These are phyloP conservation scores for Anthoceros angustus DNA, from an alignment of 225 moss, liverwort and hornwort species.

Conservation along the genomic window DNA sequence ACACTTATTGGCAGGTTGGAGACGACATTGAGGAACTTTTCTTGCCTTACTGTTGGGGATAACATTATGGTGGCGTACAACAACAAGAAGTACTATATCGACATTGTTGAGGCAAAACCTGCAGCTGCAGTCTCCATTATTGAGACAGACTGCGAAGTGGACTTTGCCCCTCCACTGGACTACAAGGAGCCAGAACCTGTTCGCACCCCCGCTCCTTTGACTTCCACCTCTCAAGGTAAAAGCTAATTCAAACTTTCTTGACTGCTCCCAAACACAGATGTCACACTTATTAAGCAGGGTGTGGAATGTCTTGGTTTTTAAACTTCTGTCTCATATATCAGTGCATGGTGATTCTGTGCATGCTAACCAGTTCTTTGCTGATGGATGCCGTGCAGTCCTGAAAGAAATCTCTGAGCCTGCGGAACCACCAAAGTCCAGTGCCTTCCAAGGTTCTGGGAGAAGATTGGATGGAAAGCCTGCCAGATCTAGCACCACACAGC, in stretches of 20 bases:
- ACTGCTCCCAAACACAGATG: no score
- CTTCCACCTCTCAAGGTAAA: constrained; percentile 64
- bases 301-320: not conserved
- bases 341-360: not conserved
- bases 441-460: constrained; percentile 73
- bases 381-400: constrained; percentile 17
- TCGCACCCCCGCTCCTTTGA: constrained; percentile 33
- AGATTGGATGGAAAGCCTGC: constrained; percentile 92
- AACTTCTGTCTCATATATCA: not conserved
- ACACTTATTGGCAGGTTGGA: constrained; percentile 44
- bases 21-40: constrained; percentile 87
- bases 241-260: not conserved
- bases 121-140: constrained; percentile 86
- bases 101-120: constrained; percentile 92
- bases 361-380: no score
- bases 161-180: constrained; percentile 94
- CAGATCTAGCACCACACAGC: constrained; percentile 33
- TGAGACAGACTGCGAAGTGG: constrained; percentile 99
- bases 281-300: not conserved
- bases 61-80: constrained; percentile 99
- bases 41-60: constrained; percentile 90
- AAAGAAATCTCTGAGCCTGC: constrained; percentile 37
- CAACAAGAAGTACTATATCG: constrained; percentile 96
- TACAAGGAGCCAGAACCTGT: constrained; percentile 92
- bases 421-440: constrained; percentile 50